Conservation (phyloP, 257 asterid species). For the Solanum chiquidenum region DNA sequence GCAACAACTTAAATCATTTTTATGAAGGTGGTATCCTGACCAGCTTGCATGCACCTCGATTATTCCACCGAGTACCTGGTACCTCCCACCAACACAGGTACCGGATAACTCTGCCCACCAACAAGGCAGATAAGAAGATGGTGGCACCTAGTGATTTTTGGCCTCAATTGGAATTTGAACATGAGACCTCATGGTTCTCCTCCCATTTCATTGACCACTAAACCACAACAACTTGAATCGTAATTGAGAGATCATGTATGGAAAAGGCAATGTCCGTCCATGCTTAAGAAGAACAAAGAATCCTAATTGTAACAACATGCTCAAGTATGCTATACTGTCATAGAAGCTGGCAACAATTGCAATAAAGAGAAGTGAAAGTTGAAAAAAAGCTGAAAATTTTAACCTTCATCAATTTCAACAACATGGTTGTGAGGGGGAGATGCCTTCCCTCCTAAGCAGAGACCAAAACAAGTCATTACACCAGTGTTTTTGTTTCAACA, state of each 20-base stretch:
- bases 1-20: background rate
- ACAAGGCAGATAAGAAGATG: background rate
- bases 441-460: constrained; percentile 21
- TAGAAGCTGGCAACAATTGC: background rate
- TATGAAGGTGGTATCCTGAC: background rate
- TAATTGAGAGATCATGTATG: background rate
- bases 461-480: constrained; percentile 39
- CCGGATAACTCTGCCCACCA: background rate
- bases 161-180: background rate
- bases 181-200: background rate
- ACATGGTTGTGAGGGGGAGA: constrained; percentile 17
- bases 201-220: background rate
- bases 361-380: background rate
- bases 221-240: background rate
- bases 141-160: background rate
- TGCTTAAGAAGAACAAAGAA: background rate
- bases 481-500: constrained; percentile 5
- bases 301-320: background rate
- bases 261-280: background rate
- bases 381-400: background rate
- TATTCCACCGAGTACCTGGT: background rate
- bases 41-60: background rate
- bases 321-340: background rate
- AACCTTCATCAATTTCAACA: constrained; percentile 47
- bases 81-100: background rate